Evolutionary conservation across 306 rosid species (phyloP), one percentile per base, ranked within the genome.

Genomic region (Parietaria judaica): DNA sequence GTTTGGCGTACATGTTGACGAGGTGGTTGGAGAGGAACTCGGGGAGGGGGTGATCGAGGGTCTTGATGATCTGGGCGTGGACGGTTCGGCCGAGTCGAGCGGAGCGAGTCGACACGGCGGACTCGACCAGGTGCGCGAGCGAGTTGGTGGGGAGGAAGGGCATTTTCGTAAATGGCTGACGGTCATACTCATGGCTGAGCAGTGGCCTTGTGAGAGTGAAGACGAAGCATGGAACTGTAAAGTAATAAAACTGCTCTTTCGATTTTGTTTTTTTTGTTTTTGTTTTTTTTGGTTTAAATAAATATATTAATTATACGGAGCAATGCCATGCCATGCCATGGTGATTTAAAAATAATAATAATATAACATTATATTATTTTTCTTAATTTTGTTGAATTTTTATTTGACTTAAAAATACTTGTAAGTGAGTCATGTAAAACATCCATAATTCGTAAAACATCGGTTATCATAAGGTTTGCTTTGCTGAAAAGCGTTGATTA

Each of bases 1-100:
- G 88, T 76, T 90, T 90, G 76, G 97, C 82, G 74, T 90, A 90
- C 94, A 87, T 79, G 78, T 87, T 87, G 67, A 90, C 74, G 11
- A 90, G 94, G 68, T 87, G 83, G 70, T 83, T 90, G 76, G 74
- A 83, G 75, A 90, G 77, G 70, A 87, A 87, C 23, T 81, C 51
- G 3, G 96, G 87, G 58, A 83, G 72, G 13, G 88, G 84, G 12
- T 52, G 4, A 16, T 68, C 61, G 41, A 84, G 77, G 65, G 82
- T 79, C 57, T 62, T 81, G 74, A 87, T 51, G 51, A 84, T 83
- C 12, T 70, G 85, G n/a, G 85, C 96, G 63, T 87, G 97, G 54
- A 72, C 77, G 3, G 73, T 81, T 36, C 91, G 90, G 49, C 91
- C 91, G 1, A 81, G 76, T 7, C 60, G 65, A 23, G 91, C 45